Percentiles rank a stretch among this genome's conserved stretches.
These are phyloP conservation scores for Isabelozyma pseudorhagii DNA, from an alignment of 805 yeast species.

Conservation along the genomic window DNA sequence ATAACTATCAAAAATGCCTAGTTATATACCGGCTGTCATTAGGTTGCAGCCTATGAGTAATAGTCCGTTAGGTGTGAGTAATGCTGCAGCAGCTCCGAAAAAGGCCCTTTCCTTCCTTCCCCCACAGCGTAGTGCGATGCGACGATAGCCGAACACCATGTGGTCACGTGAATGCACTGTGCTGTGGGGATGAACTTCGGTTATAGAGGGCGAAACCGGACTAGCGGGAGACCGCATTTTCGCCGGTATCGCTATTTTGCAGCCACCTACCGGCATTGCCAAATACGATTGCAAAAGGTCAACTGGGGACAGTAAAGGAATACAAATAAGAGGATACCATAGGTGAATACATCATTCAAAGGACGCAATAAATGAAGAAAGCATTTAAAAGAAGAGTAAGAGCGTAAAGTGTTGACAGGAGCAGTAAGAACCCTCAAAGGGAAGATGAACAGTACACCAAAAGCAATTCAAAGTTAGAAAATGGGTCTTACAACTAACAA, in stretches of 20 bases:
- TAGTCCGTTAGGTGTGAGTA: not conserved
- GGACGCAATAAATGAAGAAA: too few species aligned
- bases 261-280: not conserved
- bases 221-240: not conserved
- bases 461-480: too few species aligned
- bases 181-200: not conserved
- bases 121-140: not conserved
- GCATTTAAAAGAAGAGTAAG: too few species aligned
- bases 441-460: too few species aligned
- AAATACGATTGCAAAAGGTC: too few species aligned
- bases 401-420: too few species aligned
- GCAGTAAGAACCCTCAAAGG: too few species aligned
- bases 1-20: not conserved
- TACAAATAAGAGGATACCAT: too few species aligned
- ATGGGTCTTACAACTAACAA: too few species aligned
- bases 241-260: not conserved
- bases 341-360: too few species aligned
- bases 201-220: not conserved
- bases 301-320: too few species aligned
- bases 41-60: not conserved
- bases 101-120: not conserved
- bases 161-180: not conserved
- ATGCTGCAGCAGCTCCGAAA: not conserved
- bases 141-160: not conserved
- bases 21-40: not conserved